Conservation (phyloP, 805 yeast species). For the Yarrowia hollandica region DNA sequence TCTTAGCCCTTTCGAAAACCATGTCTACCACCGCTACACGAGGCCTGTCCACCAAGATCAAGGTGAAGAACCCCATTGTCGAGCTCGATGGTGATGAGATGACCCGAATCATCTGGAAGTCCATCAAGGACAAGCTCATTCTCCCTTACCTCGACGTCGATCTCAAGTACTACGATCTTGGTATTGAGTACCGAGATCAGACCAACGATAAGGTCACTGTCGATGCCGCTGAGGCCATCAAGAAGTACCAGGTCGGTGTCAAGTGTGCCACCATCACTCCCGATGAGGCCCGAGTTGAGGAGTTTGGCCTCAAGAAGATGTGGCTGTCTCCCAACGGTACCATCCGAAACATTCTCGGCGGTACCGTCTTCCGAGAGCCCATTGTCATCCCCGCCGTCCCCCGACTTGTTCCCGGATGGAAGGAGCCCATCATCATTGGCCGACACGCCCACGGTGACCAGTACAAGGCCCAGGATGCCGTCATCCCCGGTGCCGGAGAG, state of each 20-base stretch:
- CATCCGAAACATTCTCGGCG: constrained; percentile 91
- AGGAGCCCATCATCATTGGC: constrained; percentile 92
- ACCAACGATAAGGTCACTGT: constrained; percentile 86
- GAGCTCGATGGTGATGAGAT: constrained; percentile 98
- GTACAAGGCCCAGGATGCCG: constrained; percentile 87
- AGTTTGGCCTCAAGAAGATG: constrained; percentile 89
- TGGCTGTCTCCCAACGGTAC: constrained; percentile 98
- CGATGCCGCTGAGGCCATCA: constrained; percentile 88
- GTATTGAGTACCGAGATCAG: constrained; percentile 80
- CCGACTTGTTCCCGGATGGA: constrained; percentile 87
- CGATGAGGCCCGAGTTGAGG: constrained; percentile 85
- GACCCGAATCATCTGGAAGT: constrained; percentile 94
- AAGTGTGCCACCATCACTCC: constrained; percentile 99
- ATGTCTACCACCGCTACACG: constrained; percentile 29
- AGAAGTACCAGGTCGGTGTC: constrained; percentile 87
- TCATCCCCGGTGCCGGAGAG: constrained; percentile 76
- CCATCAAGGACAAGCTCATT: constrained; percentile 82
- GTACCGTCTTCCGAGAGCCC: constrained; percentile 96
- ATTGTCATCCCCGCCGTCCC: constrained; percentile 89
- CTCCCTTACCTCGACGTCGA: constrained; percentile 84
- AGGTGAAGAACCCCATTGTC: constrained; percentile 84
- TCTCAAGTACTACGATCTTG: constrained; percentile 87
- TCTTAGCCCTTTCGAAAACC: constrained; percentile 25
- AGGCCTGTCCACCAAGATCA: constrained; percentile 51
- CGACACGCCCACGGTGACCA: constrained; percentile 98